Conservation (phyloP, 108 stramenopile genomes). For the Heterococcus sp. region DNA sequence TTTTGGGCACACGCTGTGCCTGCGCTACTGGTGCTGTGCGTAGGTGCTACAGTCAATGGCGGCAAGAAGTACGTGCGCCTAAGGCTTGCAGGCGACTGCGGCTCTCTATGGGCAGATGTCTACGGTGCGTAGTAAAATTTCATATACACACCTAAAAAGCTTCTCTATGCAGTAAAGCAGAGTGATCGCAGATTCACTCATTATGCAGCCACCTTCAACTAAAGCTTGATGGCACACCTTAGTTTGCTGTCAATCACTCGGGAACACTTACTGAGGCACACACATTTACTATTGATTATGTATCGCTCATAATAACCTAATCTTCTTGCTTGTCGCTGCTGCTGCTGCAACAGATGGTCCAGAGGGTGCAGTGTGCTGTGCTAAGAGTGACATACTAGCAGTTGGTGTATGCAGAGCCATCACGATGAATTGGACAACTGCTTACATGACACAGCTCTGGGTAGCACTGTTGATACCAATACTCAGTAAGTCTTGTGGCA, state of each 20-base stretch:
- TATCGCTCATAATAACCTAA: no score
- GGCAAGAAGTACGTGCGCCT: neutral
- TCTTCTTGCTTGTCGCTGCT: neutral
- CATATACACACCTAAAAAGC: no score
- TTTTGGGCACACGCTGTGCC: neutral
- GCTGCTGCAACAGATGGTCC: neutral
- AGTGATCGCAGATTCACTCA: no score
- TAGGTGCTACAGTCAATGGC: neutral
- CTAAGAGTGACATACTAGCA: neutral
- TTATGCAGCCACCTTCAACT: no score
- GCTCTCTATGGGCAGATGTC: neutral
- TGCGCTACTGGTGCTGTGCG: neutral
- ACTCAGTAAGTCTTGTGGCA: neutral
- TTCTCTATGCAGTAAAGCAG: no score
- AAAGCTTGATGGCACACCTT: no score
- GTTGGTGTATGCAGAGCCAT: neutral
- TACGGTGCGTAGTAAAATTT: neutral
- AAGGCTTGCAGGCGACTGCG: neutral
- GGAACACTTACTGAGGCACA: no score
- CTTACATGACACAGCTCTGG: neutral
- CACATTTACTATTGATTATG: no score
- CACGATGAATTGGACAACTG: neutral
- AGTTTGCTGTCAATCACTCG: no score
- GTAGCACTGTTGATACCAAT: neutral
- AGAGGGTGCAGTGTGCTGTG: neutral